Evolutionary conservation across 2,329 filamentous ascomycete species (phyloP).

Genomic region (Neurospora crassa): DNA sequence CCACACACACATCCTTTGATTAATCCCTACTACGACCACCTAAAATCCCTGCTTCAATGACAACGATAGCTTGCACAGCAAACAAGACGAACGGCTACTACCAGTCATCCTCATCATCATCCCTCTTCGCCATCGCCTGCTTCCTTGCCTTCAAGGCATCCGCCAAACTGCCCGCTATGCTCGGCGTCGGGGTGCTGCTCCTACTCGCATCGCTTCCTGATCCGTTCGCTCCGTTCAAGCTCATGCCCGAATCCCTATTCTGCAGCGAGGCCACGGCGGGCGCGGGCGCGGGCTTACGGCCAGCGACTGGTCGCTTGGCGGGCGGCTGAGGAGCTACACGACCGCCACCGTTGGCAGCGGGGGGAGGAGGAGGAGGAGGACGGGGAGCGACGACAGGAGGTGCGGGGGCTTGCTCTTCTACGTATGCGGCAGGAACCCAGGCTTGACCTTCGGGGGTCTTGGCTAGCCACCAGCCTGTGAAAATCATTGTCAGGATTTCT

Average conservation of each 20-base stretch:
- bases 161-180: constrained; percentile 63
- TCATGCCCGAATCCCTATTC: constrained; percentile 63
- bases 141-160: constrained; percentile 71
- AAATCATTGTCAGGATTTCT: constrained; percentile 19
- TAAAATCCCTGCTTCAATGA: too few species aligned
- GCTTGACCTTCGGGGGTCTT: constrained; percentile 67
- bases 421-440: constrained; percentile 90
- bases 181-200: constrained; percentile 62
- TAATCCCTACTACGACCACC: too few species aligned
- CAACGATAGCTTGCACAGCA: too few species aligned
- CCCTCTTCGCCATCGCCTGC: constrained; percentile 63
- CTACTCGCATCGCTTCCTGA: constrained; percentile 46
- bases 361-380: constrained; percentile 54
- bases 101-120: constrained; percentile 60
- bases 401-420: constrained; percentile 68
- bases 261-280: constrained; percentile 40
- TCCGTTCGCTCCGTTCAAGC: constrained; percentile 45
- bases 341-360: constrained; percentile 65
- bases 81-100: constrained; percentile 23
- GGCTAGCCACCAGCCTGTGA: constrained; percentile 87
- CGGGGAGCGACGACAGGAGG: constrained; percentile 51
- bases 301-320: constrained; percentile 64
- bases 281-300: constrained; percentile 50
- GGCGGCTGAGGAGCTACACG: constrained; percentile 58
- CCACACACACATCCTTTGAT: too few species aligned